A percentile compares a stretch with the other conserved stretches of the same genome.
Evolutionary conservation across 179 eudicot genomes (phyloP).

Genomic region (Beta corolliflora): DNA sequence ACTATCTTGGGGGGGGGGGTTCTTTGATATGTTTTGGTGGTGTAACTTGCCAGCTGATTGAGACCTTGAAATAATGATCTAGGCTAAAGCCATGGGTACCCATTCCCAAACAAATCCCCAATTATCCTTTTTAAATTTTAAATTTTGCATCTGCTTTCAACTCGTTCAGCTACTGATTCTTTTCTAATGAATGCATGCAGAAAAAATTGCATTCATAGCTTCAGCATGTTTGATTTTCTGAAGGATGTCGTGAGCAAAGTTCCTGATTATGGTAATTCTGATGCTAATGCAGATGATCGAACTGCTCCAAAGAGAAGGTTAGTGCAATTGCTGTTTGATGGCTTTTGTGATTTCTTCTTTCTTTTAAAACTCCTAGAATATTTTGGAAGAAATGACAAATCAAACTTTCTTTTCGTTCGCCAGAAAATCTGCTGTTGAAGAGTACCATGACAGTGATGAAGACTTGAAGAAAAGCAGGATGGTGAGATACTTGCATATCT

Average conservation of each 20-base stretch:
- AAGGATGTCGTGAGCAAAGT: conserved; percentile 92
- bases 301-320: conserved; percentile 76
- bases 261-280: conserved; percentile 91
- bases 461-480: conserved; percentile 71
- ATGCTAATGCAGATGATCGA: conserved; percentile 67
- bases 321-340: conserved; percentile 2
- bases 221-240: conserved; percentile 91
- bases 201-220: conserved; percentile 90
- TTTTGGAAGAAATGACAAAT: background rate
- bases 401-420: conserved; percentile 12
- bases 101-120: too few relatives aligned
- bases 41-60: background rate
- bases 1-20: background rate
- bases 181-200: conserved; percentile 48
- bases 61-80: too few relatives aligned
- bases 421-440: conserved; percentile 79
- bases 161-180: conserved; percentile 8
- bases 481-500: conserved; percentile 41
- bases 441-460: conserved; percentile 82
- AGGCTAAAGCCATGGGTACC: background rate
- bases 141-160: background rate
- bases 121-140: background rate
- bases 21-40: background rate
- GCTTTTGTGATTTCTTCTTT: background rate
- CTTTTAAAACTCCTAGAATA: background rate